Percentiles rank a stretch among this genome's conserved stretches.
Evolutionary conservation across 2,329 filamentous ascomycete genomes (phyloP).

Genomic region (Aspergillus intermedius): DNA sequence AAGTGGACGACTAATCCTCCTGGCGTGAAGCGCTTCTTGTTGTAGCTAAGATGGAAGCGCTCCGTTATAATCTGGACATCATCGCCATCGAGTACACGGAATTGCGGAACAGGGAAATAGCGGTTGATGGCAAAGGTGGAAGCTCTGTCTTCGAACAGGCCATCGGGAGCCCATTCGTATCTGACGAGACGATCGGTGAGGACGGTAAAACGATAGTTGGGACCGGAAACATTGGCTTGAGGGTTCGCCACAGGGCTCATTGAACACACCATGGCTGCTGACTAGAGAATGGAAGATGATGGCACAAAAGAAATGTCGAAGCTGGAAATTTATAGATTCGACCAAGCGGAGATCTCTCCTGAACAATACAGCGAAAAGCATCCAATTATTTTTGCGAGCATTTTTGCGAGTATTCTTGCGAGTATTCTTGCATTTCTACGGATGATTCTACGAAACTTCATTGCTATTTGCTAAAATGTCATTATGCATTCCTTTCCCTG

Average conservation of each 20-base stretch:
- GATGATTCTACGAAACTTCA: too few relatives aligned
- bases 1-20: constrained; percentile 45
- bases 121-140: constrained; percentile 57
- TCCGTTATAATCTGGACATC: constrained; percentile 52
- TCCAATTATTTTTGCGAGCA: too few relatives aligned
- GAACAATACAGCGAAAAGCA: too few relatives aligned
- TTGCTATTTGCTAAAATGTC: too few relatives aligned
- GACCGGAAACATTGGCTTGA: constrained; percentile 41
- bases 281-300: too few relatives aligned
- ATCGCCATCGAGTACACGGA: constrained; percentile 37
- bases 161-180: constrained; percentile 57
- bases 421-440: too few relatives aligned
- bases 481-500: too few relatives aligned
- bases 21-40: constrained; percentile 50
- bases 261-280: constrained; percentile 27
- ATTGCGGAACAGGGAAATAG: constrained; percentile 43
- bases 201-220: constrained; percentile 55
- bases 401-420: too few relatives aligned
- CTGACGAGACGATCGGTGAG: constrained; percentile 52
- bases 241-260: constrained; percentile 40
- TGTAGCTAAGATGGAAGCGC: constrained; percentile 52
- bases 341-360: too few relatives aligned
- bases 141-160: constrained; percentile 55
- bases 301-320: too few relatives aligned
- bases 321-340: too few relatives aligned